Evolutionary conservation across 768 basidiomycete genomes (phyloP), one percentile per base, ranked within the genome.

Genomic region (Agaricus subrufescens): DNA sequence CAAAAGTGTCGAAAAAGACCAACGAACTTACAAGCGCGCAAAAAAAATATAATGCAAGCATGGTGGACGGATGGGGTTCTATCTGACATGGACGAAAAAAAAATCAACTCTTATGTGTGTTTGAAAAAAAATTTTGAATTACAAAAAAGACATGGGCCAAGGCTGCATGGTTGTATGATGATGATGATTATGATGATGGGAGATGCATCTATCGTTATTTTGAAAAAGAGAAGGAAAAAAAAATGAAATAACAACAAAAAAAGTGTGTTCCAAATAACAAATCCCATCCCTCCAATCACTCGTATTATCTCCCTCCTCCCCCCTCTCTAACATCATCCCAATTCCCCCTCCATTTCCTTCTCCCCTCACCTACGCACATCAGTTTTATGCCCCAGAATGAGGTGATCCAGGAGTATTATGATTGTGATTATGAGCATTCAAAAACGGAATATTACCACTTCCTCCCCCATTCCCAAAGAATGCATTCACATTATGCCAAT

Each of bases 381-480:
- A 1, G 3, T 8, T 15, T 61, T 63, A 62, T 59, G 61, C 59
- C 27, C 71, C 69, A 30, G 71, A 60, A 61, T 76, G 73, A 49
- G 84, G 75, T n/a, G 83, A 77, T 15, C 83, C 74, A 42, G 83
- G 69, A 47, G 79, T 76, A 19, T 42, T 14, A 57, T 72, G 69
- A 47, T 79, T 76, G 12, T 42, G 40, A 57, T 72, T 68, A 34
- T 77, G 78, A 34, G 34, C 34, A 40, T 73, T 71, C 52, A 79
- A 61, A 60, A 81, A 84, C 40, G 75, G 70, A 19, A 14, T 19
- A 42, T 19, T 42, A 19, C 19, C 19, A 42, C 40, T 19, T 15
- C 40, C 40, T 3, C 40, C 40, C 2, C 40, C 40, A 44, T 69
- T 73, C 19, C 75, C 67, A 63, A 78, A 83, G 62, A 79, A 83